Base-by-base conservation (phyloP, 306 rosid genomes). In the Glycine soja region DNA sequence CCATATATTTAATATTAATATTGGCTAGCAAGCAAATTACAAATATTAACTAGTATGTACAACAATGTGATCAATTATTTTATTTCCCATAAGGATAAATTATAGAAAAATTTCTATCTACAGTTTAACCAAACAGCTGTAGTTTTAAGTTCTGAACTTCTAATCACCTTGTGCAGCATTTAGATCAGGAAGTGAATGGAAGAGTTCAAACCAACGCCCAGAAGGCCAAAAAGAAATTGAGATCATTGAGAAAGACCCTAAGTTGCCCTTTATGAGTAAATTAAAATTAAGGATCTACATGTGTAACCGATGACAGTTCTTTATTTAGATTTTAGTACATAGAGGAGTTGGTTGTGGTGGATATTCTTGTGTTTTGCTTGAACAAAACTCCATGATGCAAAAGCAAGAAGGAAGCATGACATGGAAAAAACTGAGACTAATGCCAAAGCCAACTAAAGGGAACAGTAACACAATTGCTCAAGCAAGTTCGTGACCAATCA, bases 191-290 rank as follows among this genome's bases (percentile, higher is more conserved):
- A 83, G 47, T 47, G 78, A 87, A 86, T 51, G 73, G 10, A 62
- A 83, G 69, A 75, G 84, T 48, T 83, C 90, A 75, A 40, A 87
- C 80, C 72, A 93, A 86, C 76, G 83, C 88, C 30, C 85, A 74
- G 70, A 91, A 86, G 72, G 85, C 83, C 3, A 88, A 74, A 77
- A 93, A 81, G 68, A 93, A 77, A 70, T 82, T 88, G 62, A 79
- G 86, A 64, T 72, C 80, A 15, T 53, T 91, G 81, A 86, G 81
- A 79, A 93, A 91, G 87, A 86, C 67, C 5, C 47, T 30, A 53
- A 93, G 97, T 40, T 81, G 89, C 77, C 84, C 88, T 71, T 51
- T 86, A 75, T 92, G 85, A 90, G 19, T 13, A 67, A 51, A 47
- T 3, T 36, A 36, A 36, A 24, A 24, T 24, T 24, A 24, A 36